Evolutionary conservation across 2,329 filamentous ascomycete species (phyloP), one percentile per base, ranked within the genome.

Genomic region (Didymella glomerata): DNA sequence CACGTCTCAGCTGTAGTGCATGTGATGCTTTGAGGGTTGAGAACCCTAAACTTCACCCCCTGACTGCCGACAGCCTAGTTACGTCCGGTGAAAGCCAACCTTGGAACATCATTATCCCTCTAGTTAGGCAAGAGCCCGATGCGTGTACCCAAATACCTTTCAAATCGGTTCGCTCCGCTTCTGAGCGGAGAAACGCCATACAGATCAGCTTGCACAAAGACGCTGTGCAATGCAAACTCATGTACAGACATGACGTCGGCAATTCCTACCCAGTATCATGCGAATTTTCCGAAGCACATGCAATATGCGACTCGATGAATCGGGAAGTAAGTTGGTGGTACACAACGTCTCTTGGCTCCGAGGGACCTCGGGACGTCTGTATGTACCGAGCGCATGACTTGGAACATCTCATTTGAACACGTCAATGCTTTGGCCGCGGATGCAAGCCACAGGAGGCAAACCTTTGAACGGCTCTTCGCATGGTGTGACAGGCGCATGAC

Each of bases 271-370:
- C 22, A 24, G n/a, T 38, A 22, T 49, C 49, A n/a, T 18, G 28
- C 30, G 45, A 38, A 41, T 53, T 22, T 14, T 34, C 32, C 38
- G 6, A 49, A 30, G 30, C 38, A 45, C 55, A 45, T 40, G 38
- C 30, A 45, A 18, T 46, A 52, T 52, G 54, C 54, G 48, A 24
- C 36, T 25, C 25, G 42, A 50, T 32, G 44, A 16, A 45, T 48
- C 25, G 8, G 30, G 45, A 57, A 22, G 7, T 22, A 18, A 11
- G 22, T 38, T 34, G 45, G 45, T 53, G 45, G 30, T 58, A 49
- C 55, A 58, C 52, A 52, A 42, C 48, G 28, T 58, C 45, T 53
- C 49, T 48, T 53, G 30, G 55, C 45, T 44, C 30, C 27, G 20
- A 45, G 28, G 20, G 30, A 30, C 20, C 13, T 47, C 22, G 27